Conservation (phyloP, 306 rosid genomes). For the Leucaena leucocephala region DNA sequence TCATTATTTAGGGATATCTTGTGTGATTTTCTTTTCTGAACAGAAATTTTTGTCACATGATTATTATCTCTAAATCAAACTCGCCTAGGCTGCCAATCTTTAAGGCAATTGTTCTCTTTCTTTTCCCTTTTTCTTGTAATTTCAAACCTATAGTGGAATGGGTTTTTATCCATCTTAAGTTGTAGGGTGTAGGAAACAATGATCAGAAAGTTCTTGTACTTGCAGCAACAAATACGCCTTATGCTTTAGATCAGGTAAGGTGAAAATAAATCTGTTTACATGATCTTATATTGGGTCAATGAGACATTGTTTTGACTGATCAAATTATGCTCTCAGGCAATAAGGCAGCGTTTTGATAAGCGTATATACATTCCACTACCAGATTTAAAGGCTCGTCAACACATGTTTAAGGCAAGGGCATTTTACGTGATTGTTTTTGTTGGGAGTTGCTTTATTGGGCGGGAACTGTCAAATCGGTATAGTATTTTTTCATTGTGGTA, state of each 20-base stretch:
- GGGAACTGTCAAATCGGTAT: constrained; percentile 28
- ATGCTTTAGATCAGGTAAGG: constrained; percentile 93
- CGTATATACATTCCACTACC: constrained; percentile 99
- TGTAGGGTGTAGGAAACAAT: constrained; percentile 91
- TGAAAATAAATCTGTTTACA: constrained; percentile 13
- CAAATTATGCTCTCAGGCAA: constrained; percentile 67
- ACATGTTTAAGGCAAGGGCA: constrained; percentile 84
- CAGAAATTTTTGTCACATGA: not conserved
- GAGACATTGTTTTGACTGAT: constrained; percentile 39
- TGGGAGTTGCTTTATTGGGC: constrained; percentile 30
- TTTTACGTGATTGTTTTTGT: constrained; percentile 29
- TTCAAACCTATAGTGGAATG: constrained; percentile 24
- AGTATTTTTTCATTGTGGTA: constrained; percentile 23
- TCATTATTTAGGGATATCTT: constrained; percentile 1
- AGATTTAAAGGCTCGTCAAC: constrained; percentile 93
- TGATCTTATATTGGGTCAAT: constrained; percentile 19
- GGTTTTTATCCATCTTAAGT: constrained; percentile 27
- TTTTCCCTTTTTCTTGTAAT: not conserved
- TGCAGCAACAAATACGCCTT: constrained; percentile 98
- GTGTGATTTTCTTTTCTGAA: constrained; percentile 16
- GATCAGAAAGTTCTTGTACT: constrained; percentile 99
- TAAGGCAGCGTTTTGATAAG: constrained; percentile 97
- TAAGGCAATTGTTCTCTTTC: not conserved
- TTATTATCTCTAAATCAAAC: not conserved
- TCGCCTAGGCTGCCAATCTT: not conserved